Base-by-base conservation (phyloP, 345 rosid species). In the Bruguiera parviflora region DNA sequence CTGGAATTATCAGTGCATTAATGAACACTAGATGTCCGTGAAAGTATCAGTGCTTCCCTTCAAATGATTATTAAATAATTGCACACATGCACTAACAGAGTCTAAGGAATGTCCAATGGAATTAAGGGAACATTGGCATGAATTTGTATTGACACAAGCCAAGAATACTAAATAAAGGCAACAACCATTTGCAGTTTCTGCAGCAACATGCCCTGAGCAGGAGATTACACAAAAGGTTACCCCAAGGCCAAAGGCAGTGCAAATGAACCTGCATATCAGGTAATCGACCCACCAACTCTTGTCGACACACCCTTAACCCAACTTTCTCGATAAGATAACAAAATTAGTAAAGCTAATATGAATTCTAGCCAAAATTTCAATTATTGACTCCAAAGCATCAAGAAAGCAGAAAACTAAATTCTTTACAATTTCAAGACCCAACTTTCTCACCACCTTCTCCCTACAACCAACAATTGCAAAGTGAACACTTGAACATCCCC, bases 181-280 rank as follows among this genome's bases (percentile, higher is more conserved):
- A 75, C 90, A 90, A 61, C 28, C 28, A 55, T 55, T 55, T 55
- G 58, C 58, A 8, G 15, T 55, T 55, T 55, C 58, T 55, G 58
- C 58, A 55, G 28, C 16, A 21, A 55, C 13, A 55, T 21, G 58
- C 15, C 15, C 15, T 55, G 15, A 0, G 24, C 25, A 53, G 27
- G 25, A n/a, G 25, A 53, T 20, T 21, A 53, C 58, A 53, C 0
- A 53, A 8, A 95, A 8, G 8, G 58, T 55, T 21, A 55, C 28
- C 58, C 58, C 58, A 21, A 55, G 58, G 58, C 58, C 58, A 22
- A 22, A 15, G 77, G 85, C 80, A 32, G 86, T 60, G 83, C 82
- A 95, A 61, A 92, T 86, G 80, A 92, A 92, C 94, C 96, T 95
- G 87, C 72, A 81, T 21, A 53, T 53, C 57, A 15, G 4, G 32